Evolutionary conservation across 169 alveolate species (phyloP), one percentile per base, ranked within the genome.

Genomic region (Plasmodium billcollinsi): DNA sequence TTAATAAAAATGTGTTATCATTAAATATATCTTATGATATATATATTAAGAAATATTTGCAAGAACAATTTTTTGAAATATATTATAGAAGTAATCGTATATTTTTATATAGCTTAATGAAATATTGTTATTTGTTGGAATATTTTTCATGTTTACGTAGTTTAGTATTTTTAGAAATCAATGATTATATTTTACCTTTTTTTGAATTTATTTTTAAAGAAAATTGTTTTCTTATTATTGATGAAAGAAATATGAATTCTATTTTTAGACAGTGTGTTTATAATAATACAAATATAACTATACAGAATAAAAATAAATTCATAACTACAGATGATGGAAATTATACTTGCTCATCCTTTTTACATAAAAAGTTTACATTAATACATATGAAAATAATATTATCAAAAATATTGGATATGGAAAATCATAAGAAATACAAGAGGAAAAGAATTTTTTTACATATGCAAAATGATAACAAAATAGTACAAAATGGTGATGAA

Each of bases 161-260:
- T 86, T 47, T 86, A 72, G 88, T 72, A 58, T 86, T 71, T 66
- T 70, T 86, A n/a, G 92, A 86, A 86, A 86, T 86, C 5, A 39
- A 47, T 86, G 92, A 86, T 71, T 86, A 21, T 63, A 72, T 86
- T n/a, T 47, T 58, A 3, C 88, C 92, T 14, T 86, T 86, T 72
- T 86, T 86, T 59, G 92, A 86, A 67, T 54, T 61, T 39, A 72
- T 86, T 86, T 86, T 86, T 86, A 86, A 86, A 63, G 88, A 86
- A 63, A 56, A 20, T n/a, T 65, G 61, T 14, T 21, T 24, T 24
- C 92, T 88, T 24, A 49, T 86, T 59, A 86, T 86, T 15, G 92
- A 86, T 43, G 92, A 86, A 56, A 86, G 88, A 15, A 72, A 86
- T 15, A 59, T 86, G 47, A 86, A 86, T 47, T 24, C 67, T n/a